Base-by-base conservation (phyloP, 495 filamentous ascomycete species). In the Penicillium psychrofluorescens region DNA sequence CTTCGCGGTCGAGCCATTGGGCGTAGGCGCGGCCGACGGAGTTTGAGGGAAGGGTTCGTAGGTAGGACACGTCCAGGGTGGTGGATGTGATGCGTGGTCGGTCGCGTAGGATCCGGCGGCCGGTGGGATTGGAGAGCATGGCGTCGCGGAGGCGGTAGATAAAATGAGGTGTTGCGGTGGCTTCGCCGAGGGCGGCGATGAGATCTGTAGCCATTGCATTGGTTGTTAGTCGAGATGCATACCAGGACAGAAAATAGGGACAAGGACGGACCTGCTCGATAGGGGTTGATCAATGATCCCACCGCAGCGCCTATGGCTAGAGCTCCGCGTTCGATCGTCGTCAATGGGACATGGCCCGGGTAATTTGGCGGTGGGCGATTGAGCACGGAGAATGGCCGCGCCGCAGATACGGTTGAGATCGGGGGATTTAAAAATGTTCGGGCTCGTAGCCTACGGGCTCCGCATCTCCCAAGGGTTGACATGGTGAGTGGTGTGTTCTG, bases 151-250 rank as follows among this genome's bases (percentile, higher is more conserved):
- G 87, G 40, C 87, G 85, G 70, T 86, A 80, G 63, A 96, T 89
- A 70, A 97, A 97, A 73, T 88, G 95, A 27, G 94, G 92, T 29
- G 89, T 87, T 40, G 90, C 86, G 5, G 91, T 97, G 32, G 89
- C 80, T 75, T 98, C 92, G 58, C 90, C 94, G 11, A 95, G 81
- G 16, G 89, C 76, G 15, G 92, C 94, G 49, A 98, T 95, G 38
- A 98, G 79, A 71, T 98, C 92, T 90, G 38, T 16, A 38, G 31
- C 16, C 39, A 35, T 9, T 34, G 32, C 32, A 9, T 11, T 35
- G 14, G 36, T 22, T 22, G 22, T 22, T 22, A 22, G 22, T 22
- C 22, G 22, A 4, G 22, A 22, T 6, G 6, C 22, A 22, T 3
- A 22, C 22, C 3, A 22, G 22, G 4, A 22, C 3, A 22, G 22